Evolutionary conservation across 192 early-diverging fungal species (phyloP).

Genomic region (Mortierella claussenii): DNA sequence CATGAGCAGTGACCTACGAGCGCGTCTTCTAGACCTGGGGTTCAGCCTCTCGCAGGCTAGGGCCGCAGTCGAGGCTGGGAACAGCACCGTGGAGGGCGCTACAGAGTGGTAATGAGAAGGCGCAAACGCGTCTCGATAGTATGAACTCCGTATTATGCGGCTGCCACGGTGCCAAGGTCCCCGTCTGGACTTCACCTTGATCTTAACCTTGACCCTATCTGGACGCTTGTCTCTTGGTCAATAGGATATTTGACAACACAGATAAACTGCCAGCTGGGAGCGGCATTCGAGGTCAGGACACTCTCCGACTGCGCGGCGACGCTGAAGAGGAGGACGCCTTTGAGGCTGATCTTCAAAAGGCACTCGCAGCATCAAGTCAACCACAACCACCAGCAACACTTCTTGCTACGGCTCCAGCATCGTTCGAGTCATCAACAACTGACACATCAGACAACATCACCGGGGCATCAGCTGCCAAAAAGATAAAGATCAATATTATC

Average conservation of each 20-base stretch:
- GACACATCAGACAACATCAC: neutral
- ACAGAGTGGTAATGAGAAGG: constrained; percentile 51
- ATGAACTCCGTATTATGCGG: no score
- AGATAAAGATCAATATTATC: constrained; percentile 50
- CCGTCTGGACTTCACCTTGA: no score
- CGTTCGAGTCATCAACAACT: neutral
- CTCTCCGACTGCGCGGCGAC: constrained; percentile 8
- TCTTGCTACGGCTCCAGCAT: neutral
- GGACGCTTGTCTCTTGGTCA: no score
- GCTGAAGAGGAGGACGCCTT: constrained; percentile 11
- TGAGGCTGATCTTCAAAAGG: constrained; percentile 28
- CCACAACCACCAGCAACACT: neutral
- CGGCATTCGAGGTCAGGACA: neutral
- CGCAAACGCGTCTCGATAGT: no score
- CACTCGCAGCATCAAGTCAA: constrained; percentile 13
- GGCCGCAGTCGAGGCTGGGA: constrained; percentile 45
- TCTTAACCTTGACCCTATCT: no score
- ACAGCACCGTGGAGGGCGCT: constrained; percentile 25
- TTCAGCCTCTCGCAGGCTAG: constrained; percentile 48
- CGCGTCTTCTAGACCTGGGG: constrained; percentile 27
- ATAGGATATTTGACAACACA: constrained; percentile 36
- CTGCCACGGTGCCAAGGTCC: no score
- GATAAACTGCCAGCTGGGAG: neutral
- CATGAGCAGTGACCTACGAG: constrained; percentile 50
- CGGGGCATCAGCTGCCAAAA: constrained; percentile 12